These are phyloP conservation scores for Yamadazyma siamensis DNA, from an alignment of 1,139 yeast genomes.

Conservation along the genomic window DNA sequence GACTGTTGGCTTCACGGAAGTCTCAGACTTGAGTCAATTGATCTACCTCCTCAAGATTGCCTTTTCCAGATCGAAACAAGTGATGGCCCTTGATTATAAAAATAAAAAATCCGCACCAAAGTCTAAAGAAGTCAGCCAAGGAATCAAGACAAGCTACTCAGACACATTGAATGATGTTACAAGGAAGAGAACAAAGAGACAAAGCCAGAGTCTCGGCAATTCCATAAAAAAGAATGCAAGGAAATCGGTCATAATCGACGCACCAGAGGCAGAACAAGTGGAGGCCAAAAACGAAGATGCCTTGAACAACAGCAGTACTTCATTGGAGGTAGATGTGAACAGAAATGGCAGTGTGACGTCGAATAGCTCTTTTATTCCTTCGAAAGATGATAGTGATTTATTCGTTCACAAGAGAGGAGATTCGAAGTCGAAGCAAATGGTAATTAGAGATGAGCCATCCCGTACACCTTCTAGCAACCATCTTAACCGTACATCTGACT, in stretches of 20 bases:
- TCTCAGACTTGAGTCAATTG: constrained; percentile 70
- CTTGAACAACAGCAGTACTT: constrained; percentile 1
- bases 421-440: constrained; percentile 25
- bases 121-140: constrained; percentile 9
- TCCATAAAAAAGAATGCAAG: constrained; percentile 50
- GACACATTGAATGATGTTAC: constrained; percentile 77
- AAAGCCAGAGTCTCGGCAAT: constrained; percentile 59
- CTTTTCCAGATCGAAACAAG: constrained; percentile 69
- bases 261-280: constrained; percentile 52
- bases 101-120: constrained; percentile 4
- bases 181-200: constrained; percentile 69
- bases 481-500: constrained; percentile 57
- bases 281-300: constrained; percentile 11
- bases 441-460: constrained; percentile 45
- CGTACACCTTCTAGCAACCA: constrained; percentile 28
- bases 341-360: constrained; percentile 13
- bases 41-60: constrained; percentile 81
- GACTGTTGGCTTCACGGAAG: constrained; percentile 55
- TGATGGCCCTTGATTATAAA: constrained; percentile 37
- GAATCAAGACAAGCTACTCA: constrained; percentile 47
- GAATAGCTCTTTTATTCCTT: constrained; percentile 19
- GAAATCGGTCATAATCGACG: constrained; percentile 44
- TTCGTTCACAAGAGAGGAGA: constrained; percentile 23
- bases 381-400: constrained; percentile 29
- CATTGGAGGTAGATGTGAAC: constrained; percentile 15